These are phyloP conservation scores for Lasiosphaeria miniovina DNA, from an alignment of 495 filamentous ascomycete genomes.

Conservation along the genomic window DNA sequence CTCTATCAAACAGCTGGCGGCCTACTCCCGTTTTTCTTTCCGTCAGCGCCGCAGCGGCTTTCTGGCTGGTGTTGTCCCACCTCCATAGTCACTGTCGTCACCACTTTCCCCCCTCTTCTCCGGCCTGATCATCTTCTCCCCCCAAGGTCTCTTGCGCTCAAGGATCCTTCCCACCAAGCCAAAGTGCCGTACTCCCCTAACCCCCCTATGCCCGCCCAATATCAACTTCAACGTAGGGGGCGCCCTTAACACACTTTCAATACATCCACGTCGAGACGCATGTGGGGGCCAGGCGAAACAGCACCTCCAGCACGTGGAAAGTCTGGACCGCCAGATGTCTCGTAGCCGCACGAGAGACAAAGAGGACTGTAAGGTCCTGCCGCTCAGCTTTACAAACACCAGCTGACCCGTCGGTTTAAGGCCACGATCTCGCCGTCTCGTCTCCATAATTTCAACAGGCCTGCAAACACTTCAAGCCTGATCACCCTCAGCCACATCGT, in stretches of 20 bases:
- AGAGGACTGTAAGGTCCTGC: conserved; percentile 20
- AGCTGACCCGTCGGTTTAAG: conserved; percentile 26
- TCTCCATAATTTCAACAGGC: conserved; percentile 20
- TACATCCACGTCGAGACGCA: conserved; percentile 3
- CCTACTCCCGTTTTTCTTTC: background rate
- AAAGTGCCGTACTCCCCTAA: conserved; percentile 2
- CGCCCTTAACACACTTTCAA: conserved; percentile 27
- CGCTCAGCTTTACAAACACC: conserved; percentile 7
- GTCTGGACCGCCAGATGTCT: conserved; percentile 20
- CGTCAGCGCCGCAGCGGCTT: background rate
- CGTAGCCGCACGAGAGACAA: conserved; percentile 25
- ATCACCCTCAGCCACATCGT: conserved; percentile 12
- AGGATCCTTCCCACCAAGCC: conserved; percentile 21
- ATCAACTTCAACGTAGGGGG: conserved; percentile 24
- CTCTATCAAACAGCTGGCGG: conserved; percentile 9
- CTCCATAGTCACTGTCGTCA: conserved; percentile 2
- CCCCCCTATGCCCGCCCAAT: conserved; percentile 5
- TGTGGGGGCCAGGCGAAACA: conserved; percentile 9
- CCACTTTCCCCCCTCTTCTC: conserved; percentile 2
- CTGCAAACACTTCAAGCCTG: conserved; percentile 18
- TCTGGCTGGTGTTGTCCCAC: background rate
- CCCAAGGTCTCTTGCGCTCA: conserved; percentile 29
- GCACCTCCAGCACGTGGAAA: conserved; percentile 10
- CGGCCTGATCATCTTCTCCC: conserved; percentile 5
- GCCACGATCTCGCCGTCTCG: conserved; percentile 17